Evolutionary conservation across 2,329 filamentous ascomycete species (phyloP), one percentile per base, ranked within the genome.

Genomic region (Domatiomyces globalis): DNA sequence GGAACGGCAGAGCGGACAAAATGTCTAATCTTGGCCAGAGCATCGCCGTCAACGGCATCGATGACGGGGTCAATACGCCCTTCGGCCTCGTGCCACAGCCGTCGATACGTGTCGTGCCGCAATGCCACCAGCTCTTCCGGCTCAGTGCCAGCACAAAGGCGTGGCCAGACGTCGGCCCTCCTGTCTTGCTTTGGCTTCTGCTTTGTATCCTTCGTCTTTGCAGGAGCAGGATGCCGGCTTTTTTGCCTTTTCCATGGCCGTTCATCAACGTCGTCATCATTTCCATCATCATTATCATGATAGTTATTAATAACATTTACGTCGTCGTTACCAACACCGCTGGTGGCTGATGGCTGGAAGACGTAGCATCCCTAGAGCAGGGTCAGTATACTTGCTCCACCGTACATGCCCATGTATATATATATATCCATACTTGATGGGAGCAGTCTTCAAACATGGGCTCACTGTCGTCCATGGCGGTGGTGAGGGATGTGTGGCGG

Each of bases 241-340:
- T 75, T 80, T 50, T 79, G 73, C 52, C 75, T 72, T 63, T 85
- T 84, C 36, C 73, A 62, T 25, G 79, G 75, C 42, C 76, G 72
- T 47, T 69, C 50, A 25, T 59, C 51, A 29, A 51, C 44, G 18
- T 53, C 52, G 25, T 54, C 59, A 45, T 59, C 53, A 3, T 49
- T 45, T 43, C 49, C 49, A 20, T 48, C 42, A 45, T 29, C 47
- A 27, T 19, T 25, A 6, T 25, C 22, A 25, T 25, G 3, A 25
- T 6, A 3, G 6, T 25, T 25, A 6, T 6, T 6, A 6, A 4
- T 6, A 25, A 4, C 22, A 25, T 4, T 25, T 3, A 4, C 22
- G 6, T 25, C 22, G 6, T 25, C 22, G 6, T 25, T 25, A 25
- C 22, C 22, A 25, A 7, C 19, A n/a, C 15, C 46, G 4, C 5